A percentile compares a stretch with the other conserved stretches of the same genome.
Conservation (phyloP, 345 rosid genomes). For the Combretum micranthum region DNA sequence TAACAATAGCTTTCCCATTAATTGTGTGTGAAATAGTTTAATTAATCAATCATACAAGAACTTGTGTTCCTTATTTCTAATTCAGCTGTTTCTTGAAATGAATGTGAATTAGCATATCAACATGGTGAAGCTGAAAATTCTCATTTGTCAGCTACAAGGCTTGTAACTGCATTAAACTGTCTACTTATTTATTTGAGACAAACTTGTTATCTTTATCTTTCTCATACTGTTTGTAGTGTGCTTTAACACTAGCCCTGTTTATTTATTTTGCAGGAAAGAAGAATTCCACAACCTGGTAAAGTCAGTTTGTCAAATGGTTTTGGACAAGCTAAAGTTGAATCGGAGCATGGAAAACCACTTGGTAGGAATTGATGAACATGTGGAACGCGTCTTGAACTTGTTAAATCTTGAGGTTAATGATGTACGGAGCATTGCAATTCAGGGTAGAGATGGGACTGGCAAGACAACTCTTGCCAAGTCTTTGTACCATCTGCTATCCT, state of each 20-base stretch:
- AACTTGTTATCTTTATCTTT: too few species aligned
- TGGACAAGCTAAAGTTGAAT: background rate
- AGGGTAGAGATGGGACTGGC: background rate
- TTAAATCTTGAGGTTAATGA: background rate
- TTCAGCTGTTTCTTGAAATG: too few species aligned
- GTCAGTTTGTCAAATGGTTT: background rate
- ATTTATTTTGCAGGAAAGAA: conserved; percentile 5
- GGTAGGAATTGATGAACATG: background rate
- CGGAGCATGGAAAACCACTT: background rate
- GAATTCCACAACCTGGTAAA: background rate
- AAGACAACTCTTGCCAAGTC: conserved; percentile 2
- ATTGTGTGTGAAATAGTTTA: too few species aligned
- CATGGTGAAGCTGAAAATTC: too few species aligned
- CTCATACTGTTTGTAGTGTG: background rate
- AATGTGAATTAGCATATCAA: too few species aligned
- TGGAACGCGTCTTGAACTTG: background rate
- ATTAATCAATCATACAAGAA: too few species aligned
- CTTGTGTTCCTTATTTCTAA: too few species aligned
- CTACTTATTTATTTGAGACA: too few species aligned
- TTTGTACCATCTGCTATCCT: conserved; percentile 1
- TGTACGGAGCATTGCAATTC: conserved; percentile 1
- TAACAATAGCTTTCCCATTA: background rate
- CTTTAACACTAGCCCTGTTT: background rate
- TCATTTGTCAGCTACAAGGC: too few species aligned
- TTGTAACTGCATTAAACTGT: too few species aligned